A percentile compares a stretch with the other conserved stretches of the same genome.
These are phyloP conservation scores for Lignosus rhinocerotis DNA, from an alignment of 1,284 basidiomycete species.

Conservation along the genomic window DNA sequence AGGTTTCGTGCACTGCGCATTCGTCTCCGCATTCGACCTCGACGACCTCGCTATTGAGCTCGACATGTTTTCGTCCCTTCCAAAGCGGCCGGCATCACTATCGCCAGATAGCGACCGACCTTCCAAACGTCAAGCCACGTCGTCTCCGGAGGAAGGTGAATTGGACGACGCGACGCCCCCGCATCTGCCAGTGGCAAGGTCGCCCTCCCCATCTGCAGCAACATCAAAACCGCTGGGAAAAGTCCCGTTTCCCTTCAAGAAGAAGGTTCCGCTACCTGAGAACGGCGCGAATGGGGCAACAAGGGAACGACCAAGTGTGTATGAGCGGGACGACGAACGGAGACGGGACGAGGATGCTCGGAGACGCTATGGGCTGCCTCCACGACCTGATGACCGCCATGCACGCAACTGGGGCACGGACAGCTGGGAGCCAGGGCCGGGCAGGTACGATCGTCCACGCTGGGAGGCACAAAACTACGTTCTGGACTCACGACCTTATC, in stretches of 20 bases:
- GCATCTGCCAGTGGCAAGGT: slow-evolving; percentile 22
- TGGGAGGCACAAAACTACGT: slow-evolving; percentile 20
- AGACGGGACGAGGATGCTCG: slow-evolving; percentile 36
- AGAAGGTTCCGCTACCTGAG: slow-evolving; percentile 37
- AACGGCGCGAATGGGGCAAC: slow-evolving; percentile 16
- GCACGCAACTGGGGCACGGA: slow-evolving; percentile 17
- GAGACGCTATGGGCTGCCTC: slow-evolving; percentile 19
- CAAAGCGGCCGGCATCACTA: slow-evolving; percentile 57
- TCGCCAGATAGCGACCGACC: slow-evolving; percentile 50
- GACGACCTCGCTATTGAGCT: slow-evolving; percentile 9
- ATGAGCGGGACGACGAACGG: slow-evolving; percentile 48
- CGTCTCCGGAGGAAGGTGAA: slow-evolving; percentile 78
- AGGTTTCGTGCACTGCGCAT: neutral
- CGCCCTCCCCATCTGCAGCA: slow-evolving; percentile 26
- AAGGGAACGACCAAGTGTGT: slow-evolving; percentile 31
- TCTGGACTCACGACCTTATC: slow-evolving; percentile 18
- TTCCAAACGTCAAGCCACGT: slow-evolving; percentile 55
- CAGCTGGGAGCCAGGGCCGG: slow-evolving; percentile 27
- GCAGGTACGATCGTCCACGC: slow-evolving; percentile 24
- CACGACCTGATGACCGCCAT: slow-evolving; percentile 18
- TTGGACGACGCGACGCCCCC: slow-evolving; percentile 50
- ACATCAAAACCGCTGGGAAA: slow-evolving; percentile 25
- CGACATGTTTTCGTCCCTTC: slow-evolving; percentile 31
- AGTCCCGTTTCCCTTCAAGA: slow-evolving; percentile 75
- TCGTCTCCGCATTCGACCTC: neutral